Conservation (phyloP, 495 filamentous ascomycete genomes). For the Podospora tetraspora region DNA sequence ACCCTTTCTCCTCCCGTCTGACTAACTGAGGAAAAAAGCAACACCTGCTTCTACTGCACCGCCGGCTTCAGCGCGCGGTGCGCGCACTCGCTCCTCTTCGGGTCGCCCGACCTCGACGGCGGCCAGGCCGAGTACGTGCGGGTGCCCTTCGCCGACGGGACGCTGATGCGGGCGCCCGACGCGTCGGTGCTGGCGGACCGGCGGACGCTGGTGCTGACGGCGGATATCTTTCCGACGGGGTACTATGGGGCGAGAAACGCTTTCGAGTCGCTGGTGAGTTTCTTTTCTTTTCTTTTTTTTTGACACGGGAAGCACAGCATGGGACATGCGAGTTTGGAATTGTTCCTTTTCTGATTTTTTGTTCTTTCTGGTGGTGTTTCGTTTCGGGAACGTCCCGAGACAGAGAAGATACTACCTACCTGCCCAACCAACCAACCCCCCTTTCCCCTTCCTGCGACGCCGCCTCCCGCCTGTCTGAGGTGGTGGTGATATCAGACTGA, state of each 20-base stretch:
- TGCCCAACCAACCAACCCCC: not conserved
- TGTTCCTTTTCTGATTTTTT: not conserved
- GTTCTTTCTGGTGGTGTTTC: not conserved
- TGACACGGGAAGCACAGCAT: no score
- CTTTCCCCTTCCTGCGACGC: not conserved
- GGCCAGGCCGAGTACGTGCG: constrained; percentile 89
- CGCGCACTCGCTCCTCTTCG: constrained; percentile 68
- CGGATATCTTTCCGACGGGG: constrained; percentile 81
- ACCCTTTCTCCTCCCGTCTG: no score
- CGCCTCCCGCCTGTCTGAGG: not conserved
- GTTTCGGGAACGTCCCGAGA: not conserved
- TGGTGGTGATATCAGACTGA: not conserved
- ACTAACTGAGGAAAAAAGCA: constrained; percentile 39
- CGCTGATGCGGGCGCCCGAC: constrained; percentile 68
- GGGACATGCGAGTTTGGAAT: not conserved
- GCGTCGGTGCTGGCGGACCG: constrained; percentile 55
- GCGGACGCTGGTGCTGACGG: constrained; percentile 80
- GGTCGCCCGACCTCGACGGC: constrained; percentile 68
- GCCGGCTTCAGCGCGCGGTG: constrained; percentile 80
- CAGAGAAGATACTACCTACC: not conserved
- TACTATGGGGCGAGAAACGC: constrained; percentile 85
- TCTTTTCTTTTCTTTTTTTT: not conserved
- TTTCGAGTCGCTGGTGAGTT: constrained; percentile 53
- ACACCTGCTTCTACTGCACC: constrained; percentile 86
- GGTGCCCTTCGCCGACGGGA: constrained; percentile 78